Base-by-base conservation (phyloP, 1,284 basidiomycete genomes). In the Austroboletus novae-zelandiae region DNA sequence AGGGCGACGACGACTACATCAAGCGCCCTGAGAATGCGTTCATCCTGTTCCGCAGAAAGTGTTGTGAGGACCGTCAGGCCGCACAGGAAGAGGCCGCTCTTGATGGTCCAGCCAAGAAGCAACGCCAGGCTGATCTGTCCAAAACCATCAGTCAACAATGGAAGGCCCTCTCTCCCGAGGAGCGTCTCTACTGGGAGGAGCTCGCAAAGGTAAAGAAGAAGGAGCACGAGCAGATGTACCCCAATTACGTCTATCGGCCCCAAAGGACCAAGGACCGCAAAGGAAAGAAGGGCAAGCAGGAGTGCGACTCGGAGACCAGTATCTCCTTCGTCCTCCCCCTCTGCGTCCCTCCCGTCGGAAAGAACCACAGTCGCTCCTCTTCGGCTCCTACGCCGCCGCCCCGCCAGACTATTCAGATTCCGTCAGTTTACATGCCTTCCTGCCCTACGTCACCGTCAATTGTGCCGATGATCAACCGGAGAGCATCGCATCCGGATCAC, bases 11-110 rank as follows among this genome's bases (percentile, higher is more conserved):
- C 50, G 84, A 86, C 66, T 89, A 89, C 64, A 80, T 89, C 71
- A 89, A 89, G 68, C 80, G 86, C 29, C 86, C 86, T 5, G 86
- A 89, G 71, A 89, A 89, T 62, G 86, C 86, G 20, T 89, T 89
- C 75, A 89, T 89, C 64, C 76, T 89, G 47, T 89, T 89, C 77
- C 79, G 86, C 51, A 78, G 86, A 57, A 80, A 84, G 60, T 85
- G 83, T 69, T 86, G 83, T 68, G 82, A 86, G 68, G 83, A 86
- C 48, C 80, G 81, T 39, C 80, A 84, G 65, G 57, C 61, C 20
- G 71, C 70, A 30, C 69, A 69, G 48, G 75, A 72, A 50, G 74
- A 70, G 50, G 68, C 65, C 0, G 67, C 72, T 35, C 62, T 68
- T 43, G 68, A 69, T 35, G 68, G 61, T 8, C 60, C 71, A 17